Evolutionary conservation across 108 stramenopile genomes (phyloP).

Genomic region (Licmophora abbreviata): DNA sequence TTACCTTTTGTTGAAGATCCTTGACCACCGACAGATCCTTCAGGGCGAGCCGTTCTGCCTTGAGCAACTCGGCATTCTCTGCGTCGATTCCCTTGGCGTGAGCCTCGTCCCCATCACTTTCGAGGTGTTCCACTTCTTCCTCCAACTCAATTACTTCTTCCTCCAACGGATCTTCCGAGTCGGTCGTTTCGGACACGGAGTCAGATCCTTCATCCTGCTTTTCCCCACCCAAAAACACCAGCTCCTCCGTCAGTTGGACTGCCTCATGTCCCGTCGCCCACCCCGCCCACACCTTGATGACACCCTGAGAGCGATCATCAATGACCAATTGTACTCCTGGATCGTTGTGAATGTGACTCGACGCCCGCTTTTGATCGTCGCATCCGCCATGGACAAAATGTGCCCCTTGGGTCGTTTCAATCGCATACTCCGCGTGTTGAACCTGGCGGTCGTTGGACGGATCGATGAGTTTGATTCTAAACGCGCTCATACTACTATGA

Average conservation of each 20-base stretch:
- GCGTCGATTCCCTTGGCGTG: neutral
- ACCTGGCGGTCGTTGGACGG: conserved; percentile 11
- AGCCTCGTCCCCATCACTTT: neutral
- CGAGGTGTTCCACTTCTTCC: neutral
- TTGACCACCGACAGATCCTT: too few relatives aligned
- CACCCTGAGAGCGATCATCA: conserved; percentile 5
- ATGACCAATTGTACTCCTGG: conserved; percentile 24
- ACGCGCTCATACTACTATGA: conserved; percentile 6
- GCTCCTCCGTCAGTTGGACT: conserved; percentile 44
- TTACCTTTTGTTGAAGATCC: too few relatives aligned
- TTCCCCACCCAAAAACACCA: conserved; percentile 25
- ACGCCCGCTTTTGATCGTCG: conserved; percentile 21
- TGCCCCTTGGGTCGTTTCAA: conserved; percentile 20
- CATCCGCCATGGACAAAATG: conserved; percentile 27
- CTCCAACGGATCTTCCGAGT: conserved; percentile 2
- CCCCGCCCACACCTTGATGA: conserved; percentile 39
- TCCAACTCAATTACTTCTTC: conserved; percentile 5
- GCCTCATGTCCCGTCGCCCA: conserved; percentile 76
- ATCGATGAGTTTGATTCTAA: conserved; percentile 8
- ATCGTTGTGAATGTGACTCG: conserved; percentile 11
- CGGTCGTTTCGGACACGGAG: neutral
- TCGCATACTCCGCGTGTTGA: too few relatives aligned
- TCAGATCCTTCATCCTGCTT: neutral
- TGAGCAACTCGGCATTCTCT: neutral
- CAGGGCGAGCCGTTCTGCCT: too few relatives aligned